Percentiles rank a stretch among this genome's conserved stretches.
These are phyloP conservation scores for Puccinia triticina DNA, from an alignment of 1,284 basidiomycete genomes.

Conservation along the genomic window DNA sequence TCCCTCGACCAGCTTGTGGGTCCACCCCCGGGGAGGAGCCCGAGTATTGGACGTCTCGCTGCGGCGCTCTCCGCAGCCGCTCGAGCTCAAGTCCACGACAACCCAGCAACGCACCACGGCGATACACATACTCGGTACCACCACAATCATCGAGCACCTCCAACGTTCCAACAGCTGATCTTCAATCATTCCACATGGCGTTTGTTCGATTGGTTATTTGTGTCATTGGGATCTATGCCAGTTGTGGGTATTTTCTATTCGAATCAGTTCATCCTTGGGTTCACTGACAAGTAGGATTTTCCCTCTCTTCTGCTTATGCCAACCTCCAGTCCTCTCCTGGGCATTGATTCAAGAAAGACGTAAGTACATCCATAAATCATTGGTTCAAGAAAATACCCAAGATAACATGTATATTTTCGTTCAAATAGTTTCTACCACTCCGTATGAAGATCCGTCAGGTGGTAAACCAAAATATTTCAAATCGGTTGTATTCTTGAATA, in stretches of 20 bases:
- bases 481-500: slow-evolving; percentile 83
- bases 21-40: neutral
- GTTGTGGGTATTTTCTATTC: slow-evolving; percentile 25
- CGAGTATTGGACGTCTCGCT: neutral
- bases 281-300: neutral
- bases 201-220: slow-evolving; percentile 41
- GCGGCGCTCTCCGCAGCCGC: neutral
- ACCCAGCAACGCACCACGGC: neutral
- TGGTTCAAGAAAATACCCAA: neutral
- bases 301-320: neutral
- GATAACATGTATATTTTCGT: neutral
- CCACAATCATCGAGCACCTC: too few species aligned
- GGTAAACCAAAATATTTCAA: slow-evolving; percentile 66
- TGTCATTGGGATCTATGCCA: slow-evolving; percentile 42
- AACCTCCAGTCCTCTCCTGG: slow-evolving; percentile 39
- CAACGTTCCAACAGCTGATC: neutral
- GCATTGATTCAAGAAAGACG: slow-evolving; percentile 50
- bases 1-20: slow-evolving; percentile 49
- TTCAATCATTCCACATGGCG: slow-evolving; percentile 11
- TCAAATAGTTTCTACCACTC: slow-evolving; percentile 38
- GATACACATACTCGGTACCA: too few species aligned
- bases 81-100: neutral
- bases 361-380: neutral
- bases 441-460: slow-evolving; percentile 45
- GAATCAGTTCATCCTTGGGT: neutral